Base-by-base conservation (phyloP, 1,139 yeast genomes). In the Candida sp. region DNA sequence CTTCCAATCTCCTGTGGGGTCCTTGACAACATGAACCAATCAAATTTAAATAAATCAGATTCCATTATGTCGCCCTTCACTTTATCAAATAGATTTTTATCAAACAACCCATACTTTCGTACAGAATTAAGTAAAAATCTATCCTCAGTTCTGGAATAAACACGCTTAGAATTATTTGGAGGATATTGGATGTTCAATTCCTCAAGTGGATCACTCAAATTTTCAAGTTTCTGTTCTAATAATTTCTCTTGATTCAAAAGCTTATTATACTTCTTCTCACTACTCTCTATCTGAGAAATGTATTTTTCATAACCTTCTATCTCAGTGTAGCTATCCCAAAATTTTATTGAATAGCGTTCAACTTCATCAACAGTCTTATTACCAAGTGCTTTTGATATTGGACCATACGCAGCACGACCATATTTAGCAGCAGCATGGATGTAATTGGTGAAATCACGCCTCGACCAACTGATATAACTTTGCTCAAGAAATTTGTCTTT, bases 261-360 rank as follows among this genome's bases (percentile, higher is more conserved):
- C 56, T 79, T 86, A 38, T 81, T 83, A 19, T 81, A 66, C 56
- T 87, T 87, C 67, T 83, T 87, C 58, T 91, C 97, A 49, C 97
- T 96, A 34, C 85, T 74, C 56, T 90, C 96, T 45, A 93, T 89
- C 56, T 88, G 95, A n/a, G 83, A 64, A 42, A 90, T 62, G 60
- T 90, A 89, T 58, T 89, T 85, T 48, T 90, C 97, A 61, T 84
- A 78, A 0, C 97, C 97, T 25, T 87, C 95, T 40, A 93, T 81
- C 54, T 81, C 84, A 21, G 69, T 68, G 59, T 81, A 85, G 23
- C 87, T 73, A 38, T 71, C 64, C 96, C 97, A 91, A 57, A 93
- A 93, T 3, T 74, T 84, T 36, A 73, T 69, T 45, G 85, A 73
- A 59, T 93, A 93, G 39, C 70, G 64, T 49, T 75, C 74, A 2